Base-by-base conservation (phyloP, 1,284 basidiomycete species). In the Cronartium quercuum region DNA sequence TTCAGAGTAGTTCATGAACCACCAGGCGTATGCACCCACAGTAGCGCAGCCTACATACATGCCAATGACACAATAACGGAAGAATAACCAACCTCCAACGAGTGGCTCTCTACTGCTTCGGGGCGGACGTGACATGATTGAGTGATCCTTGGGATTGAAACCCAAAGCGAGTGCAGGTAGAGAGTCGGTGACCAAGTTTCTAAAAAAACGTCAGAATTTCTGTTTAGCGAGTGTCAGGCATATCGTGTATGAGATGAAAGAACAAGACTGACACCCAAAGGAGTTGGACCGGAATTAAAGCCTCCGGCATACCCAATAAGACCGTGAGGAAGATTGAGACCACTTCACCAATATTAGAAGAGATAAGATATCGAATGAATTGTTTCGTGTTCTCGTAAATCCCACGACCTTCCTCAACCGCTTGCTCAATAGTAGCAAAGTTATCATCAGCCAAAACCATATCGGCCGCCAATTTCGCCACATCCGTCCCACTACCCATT, bases 321-420 rank as follows among this genome's bases (percentile, higher is more conserved):
- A 98, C 95, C 2, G 95, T 98, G 78, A 98, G 83, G 86, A 98
- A 98, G 83, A 98, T 98, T 86, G 87, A 91, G 81, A 98, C 94
- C 77, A 98, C 95, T 82, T 97, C 94, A 77, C 95, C 94, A 81
- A 98, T 98, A 85, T 98, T 98, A 76, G 91, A 94, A 57, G 93
- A 96, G 83, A 98, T 84, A 68, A 85, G 78, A 79, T 86, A 84
- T 68, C 80, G 82, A 82, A 95, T 94, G 82, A 98, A 98, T 81
- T 95, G 92, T 84, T 98, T 97, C 66, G 94, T 98, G 83, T 98
- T 98, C 85, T 98, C 97, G 84, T 97, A 98, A 81, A 98, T 98
- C 70, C 92, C 86, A 81, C 96, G 86, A 78, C 95, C 95, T 84
- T 98, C 94, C 94, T 95, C 82, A 40, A 84, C 82, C 6, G 83